phyloP scores from a whole-genome alignment of 2,329 filamentous ascomycete species.

The Leptosphaerulina australis region DNA sequence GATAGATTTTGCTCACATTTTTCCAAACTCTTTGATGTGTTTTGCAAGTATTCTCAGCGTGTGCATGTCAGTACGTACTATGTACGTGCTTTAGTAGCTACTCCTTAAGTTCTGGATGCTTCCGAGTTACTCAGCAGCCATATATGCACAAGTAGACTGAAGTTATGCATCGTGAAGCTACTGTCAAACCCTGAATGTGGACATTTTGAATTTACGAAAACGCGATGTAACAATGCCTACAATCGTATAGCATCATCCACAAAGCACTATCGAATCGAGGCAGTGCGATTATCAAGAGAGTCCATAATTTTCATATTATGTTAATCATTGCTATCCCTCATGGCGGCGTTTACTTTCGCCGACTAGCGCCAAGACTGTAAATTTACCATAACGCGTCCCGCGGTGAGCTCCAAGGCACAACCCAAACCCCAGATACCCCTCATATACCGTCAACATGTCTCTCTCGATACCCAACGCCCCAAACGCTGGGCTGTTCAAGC shows the following conservation, averaged over 20 bases:
- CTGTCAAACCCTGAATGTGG: too few species aligned
- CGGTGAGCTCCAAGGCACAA: slow-evolving; percentile 36
- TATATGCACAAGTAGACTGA: too few species aligned
- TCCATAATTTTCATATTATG: neutral
- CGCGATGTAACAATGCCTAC: too few species aligned
- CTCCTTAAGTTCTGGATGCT: too few species aligned
- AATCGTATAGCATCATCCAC: too few species aligned
- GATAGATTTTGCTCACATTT: slow-evolving; percentile 92
- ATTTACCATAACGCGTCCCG: slow-evolving; percentile 39
- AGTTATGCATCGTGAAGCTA: too few species aligned
- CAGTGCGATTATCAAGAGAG: neutral
- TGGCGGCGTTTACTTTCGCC: slow-evolving; percentile 25
- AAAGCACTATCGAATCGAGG: neutral
- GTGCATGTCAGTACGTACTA: too few species aligned
- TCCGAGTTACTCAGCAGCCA: too few species aligned
- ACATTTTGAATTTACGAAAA: too few species aligned
- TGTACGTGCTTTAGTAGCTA: too few species aligned
- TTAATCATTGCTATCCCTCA: neutral
- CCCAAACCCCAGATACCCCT: slow-evolving; percentile 41
- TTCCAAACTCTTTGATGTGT: slow-evolving; percentile 4
- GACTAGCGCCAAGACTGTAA: slow-evolving; percentile 15
- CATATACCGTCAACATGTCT: slow-evolving; percentile 70
- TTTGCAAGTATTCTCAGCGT: too few species aligned
- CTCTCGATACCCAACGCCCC: slow-evolving; percentile 94
- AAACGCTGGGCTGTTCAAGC: slow-evolving; percentile 92